Conservation (phyloP, 768 basidiomycete species). For the Sporobolomyces roseus region DNA sequence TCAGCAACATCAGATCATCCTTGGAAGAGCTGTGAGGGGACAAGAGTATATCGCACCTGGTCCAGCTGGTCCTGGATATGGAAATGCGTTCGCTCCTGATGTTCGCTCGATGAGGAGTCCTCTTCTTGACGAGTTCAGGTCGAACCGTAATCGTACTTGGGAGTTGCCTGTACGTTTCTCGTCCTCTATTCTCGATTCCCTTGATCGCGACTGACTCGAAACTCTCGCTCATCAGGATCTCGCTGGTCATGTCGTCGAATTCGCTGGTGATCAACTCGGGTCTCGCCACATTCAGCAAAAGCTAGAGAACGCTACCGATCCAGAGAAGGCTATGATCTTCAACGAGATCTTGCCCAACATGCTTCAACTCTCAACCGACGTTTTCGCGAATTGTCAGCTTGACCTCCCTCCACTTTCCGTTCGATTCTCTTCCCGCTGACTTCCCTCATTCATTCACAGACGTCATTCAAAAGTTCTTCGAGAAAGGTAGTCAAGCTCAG, state of each 20-base stretch:
- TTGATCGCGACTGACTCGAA: too few relatives aligned
- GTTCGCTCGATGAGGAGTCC: conserved; percentile 59
- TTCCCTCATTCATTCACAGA: conserved; percentile 50
- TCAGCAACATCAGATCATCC: conserved; percentile 41
- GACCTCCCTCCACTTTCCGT: background rate
- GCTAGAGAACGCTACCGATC: conserved; percentile 68
- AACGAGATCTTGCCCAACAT: conserved; percentile 81
- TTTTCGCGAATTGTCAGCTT: conserved; percentile 88
- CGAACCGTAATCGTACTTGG: conserved; percentile 75
- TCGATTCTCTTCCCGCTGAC: background rate
- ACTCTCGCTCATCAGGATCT: conserved; percentile 63
- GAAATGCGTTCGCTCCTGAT: conserved; percentile 24
- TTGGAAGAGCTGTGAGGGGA: conserved; percentile 28
- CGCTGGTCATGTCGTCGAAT: conserved; percentile 77
- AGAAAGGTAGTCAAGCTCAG: conserved; percentile 73
- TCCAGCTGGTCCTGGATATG: conserved; percentile 13
- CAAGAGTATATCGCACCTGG: conserved; percentile 39
- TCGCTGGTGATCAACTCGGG: conserved; percentile 91
- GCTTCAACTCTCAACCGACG: conserved; percentile 76
- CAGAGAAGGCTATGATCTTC: conserved; percentile 74
- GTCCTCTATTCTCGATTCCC: too few relatives aligned
- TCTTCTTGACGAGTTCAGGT: conserved; percentile 77
- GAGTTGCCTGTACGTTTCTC: conserved; percentile 61
- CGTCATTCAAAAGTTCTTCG: conserved; percentile 89
- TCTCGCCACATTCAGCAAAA: conserved; percentile 95